Percentiles rank a stretch among this genome's conserved stretches.
Conservation (phyloP, 202 grass and related monocot species). For the Carex sylvatica region DNA sequence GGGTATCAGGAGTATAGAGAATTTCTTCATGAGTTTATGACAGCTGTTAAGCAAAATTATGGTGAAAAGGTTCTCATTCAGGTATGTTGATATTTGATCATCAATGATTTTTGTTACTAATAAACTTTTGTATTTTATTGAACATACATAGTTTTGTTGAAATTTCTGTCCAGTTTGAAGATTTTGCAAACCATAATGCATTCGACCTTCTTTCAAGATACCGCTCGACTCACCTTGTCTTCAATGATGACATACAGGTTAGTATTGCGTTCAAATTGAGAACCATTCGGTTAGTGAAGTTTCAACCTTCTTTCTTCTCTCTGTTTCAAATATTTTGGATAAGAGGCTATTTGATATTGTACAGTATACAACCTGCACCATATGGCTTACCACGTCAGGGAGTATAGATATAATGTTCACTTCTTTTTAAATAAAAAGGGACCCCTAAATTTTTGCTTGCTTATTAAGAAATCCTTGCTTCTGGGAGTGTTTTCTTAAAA, state of each 20-base stretch:
- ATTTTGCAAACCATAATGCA: constrained; percentile 91
- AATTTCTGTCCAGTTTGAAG: constrained; percentile 65
- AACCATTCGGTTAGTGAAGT: background rate
- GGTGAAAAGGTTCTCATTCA: constrained; percentile 94
- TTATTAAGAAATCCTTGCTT: background rate
- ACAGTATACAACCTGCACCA: no score
- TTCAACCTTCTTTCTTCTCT: background rate
- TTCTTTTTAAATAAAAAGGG: background rate
- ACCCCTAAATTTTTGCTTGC: background rate
- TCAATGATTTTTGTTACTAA: background rate
- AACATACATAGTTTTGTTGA: constrained; percentile 3
- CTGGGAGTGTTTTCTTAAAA: background rate
- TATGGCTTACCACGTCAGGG: no score
- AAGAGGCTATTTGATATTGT: background rate
- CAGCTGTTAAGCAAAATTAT: constrained; percentile 84
- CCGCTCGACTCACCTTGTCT: constrained; percentile 68
- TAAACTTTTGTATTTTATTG: constrained; percentile 4
- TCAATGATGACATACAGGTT: constrained; percentile 99
- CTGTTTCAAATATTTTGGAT: background rate
- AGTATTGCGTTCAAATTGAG: background rate
- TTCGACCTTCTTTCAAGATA: constrained; percentile 91
- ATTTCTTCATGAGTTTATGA: constrained; percentile 84
- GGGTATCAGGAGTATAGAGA: constrained; percentile 63
- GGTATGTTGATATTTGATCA: constrained; percentile 30
- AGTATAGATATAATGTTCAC: background rate